These are phyloP conservation scores for Panicum miliaceum DNA, from an alignment of 176 grass and related monocot species.

Conservation along the genomic window DNA sequence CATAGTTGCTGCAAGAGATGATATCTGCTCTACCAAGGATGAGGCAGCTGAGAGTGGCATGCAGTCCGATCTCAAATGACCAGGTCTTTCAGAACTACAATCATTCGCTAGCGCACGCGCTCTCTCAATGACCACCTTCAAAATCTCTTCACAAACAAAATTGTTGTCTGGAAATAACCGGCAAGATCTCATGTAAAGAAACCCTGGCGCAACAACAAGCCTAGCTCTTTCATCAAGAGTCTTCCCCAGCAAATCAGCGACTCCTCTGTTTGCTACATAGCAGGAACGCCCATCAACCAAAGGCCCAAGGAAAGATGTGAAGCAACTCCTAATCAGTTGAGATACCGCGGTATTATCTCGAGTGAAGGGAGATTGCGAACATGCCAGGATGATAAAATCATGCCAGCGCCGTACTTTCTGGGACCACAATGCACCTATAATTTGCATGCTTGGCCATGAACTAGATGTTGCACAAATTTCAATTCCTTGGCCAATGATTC, in stretches of 20 bases:
- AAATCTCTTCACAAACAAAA: conserved; percentile 69
- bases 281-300: conserved; percentile 37
- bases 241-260: conserved; percentile 56
- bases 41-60: conserved; percentile 58
- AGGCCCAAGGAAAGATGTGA: conserved; percentile 74
- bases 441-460: conserved; percentile 79
- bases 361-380: conserved; percentile 54
- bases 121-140: conserved; percentile 68
- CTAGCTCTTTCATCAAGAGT: conserved; percentile 25
- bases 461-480: conserved; percentile 73
- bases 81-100: conserved; percentile 41
- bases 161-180: conserved; percentile 56
- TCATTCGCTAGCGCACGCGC: conserved; percentile 54
- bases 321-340: conserved; percentile 84
- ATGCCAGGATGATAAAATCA: conserved; percentile 66
- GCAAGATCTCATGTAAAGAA: conserved; percentile 63
- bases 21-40: conserved; percentile 58
- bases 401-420: conserved; percentile 83
- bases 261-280: conserved; percentile 46
- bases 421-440: conserved; percentile 79
- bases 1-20: conserved; percentile 65
- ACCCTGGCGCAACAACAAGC: conserved; percentile 56
- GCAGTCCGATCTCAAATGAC: conserved; percentile 55
- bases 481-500: conserved; percentile 58
- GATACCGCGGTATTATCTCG: conserved; percentile 63